Evolutionary conservation across 441 rosid genomes (phyloP).

Genomic region (Omphalea diandra): DNA sequence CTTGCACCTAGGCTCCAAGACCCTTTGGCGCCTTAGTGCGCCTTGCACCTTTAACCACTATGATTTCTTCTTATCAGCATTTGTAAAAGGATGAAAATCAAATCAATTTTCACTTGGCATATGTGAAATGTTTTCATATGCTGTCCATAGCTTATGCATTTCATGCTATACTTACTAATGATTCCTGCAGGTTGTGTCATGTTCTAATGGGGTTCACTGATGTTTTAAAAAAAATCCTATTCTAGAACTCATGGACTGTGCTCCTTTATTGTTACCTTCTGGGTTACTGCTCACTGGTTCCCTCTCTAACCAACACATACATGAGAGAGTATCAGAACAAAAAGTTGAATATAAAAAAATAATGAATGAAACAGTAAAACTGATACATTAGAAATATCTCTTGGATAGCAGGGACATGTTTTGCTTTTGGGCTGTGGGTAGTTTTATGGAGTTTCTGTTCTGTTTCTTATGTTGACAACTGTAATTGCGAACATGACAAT

Average conservation of each 20-base stretch:
- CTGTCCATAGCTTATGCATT: no score
- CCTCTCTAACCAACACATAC: no score
- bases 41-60: no score
- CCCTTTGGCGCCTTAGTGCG: no score
- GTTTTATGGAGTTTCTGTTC: not conserved
- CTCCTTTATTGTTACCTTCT: not conserved
- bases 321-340: no score
- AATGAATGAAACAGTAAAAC: not conserved
- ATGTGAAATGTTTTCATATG: not conserved
- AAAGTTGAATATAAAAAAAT: no score
- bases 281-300: not conserved
- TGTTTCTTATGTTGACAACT: conserved; percentile 9
- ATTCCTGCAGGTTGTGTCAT: no score
- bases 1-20: no score
- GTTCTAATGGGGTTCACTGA: no score
- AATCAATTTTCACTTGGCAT: not conserved
- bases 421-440: not conserved
- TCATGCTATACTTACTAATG: not conserved
- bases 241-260: not conserved
- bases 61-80: not conserved
- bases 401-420: not conserved
- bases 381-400: not conserved
- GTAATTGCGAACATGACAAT: conserved; percentile 15
- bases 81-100: not conserved
- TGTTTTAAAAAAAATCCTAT: no score